Conservation (phyloP, 2,329 filamentous ascomycete genomes). For the Fusarium verticillioides region DNA sequence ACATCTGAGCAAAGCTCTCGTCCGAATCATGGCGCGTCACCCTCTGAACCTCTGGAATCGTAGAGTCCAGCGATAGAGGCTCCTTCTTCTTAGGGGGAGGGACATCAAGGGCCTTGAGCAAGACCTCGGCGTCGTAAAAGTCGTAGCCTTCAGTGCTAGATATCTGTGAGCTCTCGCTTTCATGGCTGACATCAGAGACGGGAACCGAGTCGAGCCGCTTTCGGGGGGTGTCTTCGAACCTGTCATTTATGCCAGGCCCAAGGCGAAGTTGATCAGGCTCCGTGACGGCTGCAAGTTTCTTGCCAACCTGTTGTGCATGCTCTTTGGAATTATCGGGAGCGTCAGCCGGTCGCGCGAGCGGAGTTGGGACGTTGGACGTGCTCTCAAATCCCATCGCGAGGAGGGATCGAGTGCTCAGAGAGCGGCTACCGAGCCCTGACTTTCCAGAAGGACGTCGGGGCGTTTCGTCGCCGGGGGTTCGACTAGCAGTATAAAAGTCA, state of each 20-base stretch:
- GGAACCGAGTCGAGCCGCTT: constrained; percentile 62
- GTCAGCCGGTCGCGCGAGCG: constrained; percentile 64
- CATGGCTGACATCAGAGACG: constrained; percentile 62
- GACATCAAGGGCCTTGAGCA: constrained; percentile 64
- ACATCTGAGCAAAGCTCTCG: constrained; percentile 68
- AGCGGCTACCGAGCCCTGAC: constrained; percentile 47
- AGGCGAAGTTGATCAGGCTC: constrained; percentile 64
- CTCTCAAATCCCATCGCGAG: constrained; percentile 68
- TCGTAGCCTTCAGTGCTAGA: constrained; percentile 72
- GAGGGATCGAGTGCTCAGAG: constrained; percentile 56
- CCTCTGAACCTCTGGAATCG: constrained; percentile 43
- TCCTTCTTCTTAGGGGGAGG: constrained; percentile 56
- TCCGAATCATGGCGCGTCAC: constrained; percentile 64
- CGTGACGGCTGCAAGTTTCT: constrained; percentile 58
- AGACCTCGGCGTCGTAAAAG: constrained; percentile 71
- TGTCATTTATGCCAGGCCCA: constrained; percentile 58
- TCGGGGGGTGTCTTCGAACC: constrained; percentile 51
- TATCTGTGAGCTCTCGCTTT: constrained; percentile 58
- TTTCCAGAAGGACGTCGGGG: constrained; percentile 49
- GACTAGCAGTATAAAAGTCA: constrained; percentile 38
- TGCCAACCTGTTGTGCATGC: constrained; percentile 48
- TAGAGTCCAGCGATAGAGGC: constrained; percentile 46
- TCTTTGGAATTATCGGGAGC: constrained; percentile 45
- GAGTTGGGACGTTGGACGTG: constrained; percentile 71
- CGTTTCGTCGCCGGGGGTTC: constrained; percentile 52